A percentile compares a stretch with the other conserved stretches of the same genome.
Conservation (phyloP, 768 basidiomycete genomes). For the Xerocomellus dryophilus region DNA sequence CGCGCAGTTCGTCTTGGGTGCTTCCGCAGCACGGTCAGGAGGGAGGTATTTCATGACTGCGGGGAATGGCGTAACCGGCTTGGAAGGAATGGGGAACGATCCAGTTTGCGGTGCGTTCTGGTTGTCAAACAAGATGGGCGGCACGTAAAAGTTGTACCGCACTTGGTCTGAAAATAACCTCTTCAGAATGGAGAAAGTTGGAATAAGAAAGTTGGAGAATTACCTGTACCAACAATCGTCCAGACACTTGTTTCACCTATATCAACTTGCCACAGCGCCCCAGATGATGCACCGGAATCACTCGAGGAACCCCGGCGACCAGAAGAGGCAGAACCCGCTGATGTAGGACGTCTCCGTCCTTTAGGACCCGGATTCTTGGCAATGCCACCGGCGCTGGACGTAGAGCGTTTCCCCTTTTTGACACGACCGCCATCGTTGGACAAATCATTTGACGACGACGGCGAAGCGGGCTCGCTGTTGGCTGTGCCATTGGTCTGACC, state of each 20-base stretch:
- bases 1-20: constrained; percentile 68
- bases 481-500: constrained; percentile 37
- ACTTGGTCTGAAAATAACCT: constrained; percentile 63
- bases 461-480: constrained; percentile 70
- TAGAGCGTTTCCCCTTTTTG: constrained; percentile 73
- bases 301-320: constrained; percentile 63
- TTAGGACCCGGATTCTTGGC: constrained; percentile 38
- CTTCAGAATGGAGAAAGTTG: constrained; percentile 14
- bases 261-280: constrained; percentile 84
- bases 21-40: constrained; percentile 82
- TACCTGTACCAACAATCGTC: constrained; percentile 92
- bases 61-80: constrained; percentile 84
- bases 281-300: constrained; percentile 69
- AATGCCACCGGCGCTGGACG: constrained; percentile 58
- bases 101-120: constrained; percentile 68
- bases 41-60: constrained; percentile 88
- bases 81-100: constrained; percentile 76
- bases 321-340: constrained; percentile 69
- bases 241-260: constrained; percentile 93
- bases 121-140: constrained; percentile 78
- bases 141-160: constrained; percentile 91
- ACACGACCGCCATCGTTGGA: constrained; percentile 85
- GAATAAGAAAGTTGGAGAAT: constrained; percentile 8
- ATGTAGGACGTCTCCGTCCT: constrained; percentile 69
- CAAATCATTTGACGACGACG: constrained; percentile 58